Conservation (phyloP, 768 basidiomycete species). For the Kwoniella dejecticola region DNA sequence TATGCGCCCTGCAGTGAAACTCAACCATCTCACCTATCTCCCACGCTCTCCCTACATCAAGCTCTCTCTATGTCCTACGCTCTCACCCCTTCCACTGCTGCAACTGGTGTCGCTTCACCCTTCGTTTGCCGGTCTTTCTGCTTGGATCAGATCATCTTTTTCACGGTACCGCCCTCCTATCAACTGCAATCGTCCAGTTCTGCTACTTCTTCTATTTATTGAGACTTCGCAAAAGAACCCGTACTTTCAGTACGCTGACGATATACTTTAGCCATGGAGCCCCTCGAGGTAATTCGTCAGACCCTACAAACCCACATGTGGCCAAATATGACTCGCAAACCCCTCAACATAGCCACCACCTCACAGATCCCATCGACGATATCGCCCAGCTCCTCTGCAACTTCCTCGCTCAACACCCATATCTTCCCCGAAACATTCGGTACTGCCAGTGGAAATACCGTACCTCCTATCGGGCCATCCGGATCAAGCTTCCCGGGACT, state of each 20-base stretch:
- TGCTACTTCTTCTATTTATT: too few relatives aligned
- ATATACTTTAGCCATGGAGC: slow-evolving; percentile 31
- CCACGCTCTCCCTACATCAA: too few relatives aligned
- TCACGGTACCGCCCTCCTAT: too few relatives aligned
- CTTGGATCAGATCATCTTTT: too few relatives aligned
- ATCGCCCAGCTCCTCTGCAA: not conserved
- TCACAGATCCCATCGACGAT: not conserved
- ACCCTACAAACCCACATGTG: slow-evolving; percentile 51
- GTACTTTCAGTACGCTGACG: too few relatives aligned
- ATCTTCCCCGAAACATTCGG: slow-evolving; percentile 29
- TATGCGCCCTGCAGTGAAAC: too few relatives aligned
- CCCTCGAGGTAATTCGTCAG: slow-evolving; percentile 36
- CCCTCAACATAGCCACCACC: slow-evolving; percentile 3
- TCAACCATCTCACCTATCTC: not conserved
- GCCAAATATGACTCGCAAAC: slow-evolving; percentile 46
- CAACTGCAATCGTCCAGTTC: too few relatives aligned
- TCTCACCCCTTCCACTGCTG: too few relatives aligned
- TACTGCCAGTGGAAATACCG: not conserved
- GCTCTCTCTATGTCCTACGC: too few relatives aligned
- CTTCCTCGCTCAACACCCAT: slow-evolving; percentile 10
- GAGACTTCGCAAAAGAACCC: too few relatives aligned
- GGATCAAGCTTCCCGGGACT: slow-evolving; percentile 29
- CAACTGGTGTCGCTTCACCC: too few relatives aligned
- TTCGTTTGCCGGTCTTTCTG: too few relatives aligned
- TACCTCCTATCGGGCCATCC: not conserved